A percentile compares a stretch with the other conserved stretches of the same genome.
Evolutionary conservation across 1,284 basidiomycete species (phyloP).

Genomic region (Irpex sp.): DNA sequence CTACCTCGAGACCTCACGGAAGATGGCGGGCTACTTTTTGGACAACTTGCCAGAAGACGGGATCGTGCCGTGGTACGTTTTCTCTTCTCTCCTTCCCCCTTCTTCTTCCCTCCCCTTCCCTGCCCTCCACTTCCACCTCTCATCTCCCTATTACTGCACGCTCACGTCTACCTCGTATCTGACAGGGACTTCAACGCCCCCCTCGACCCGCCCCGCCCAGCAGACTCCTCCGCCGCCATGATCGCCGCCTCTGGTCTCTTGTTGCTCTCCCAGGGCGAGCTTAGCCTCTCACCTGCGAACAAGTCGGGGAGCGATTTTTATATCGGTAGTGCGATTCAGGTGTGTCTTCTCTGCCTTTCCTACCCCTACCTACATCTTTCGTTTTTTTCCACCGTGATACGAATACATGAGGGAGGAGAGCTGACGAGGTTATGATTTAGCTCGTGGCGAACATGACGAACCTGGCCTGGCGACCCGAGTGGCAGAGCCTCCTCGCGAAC

Average conservation of each 20-base stretch:
- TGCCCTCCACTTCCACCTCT: no score
- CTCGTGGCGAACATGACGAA: slow-evolving; percentile 44
- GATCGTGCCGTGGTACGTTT: slow-evolving; percentile 55
- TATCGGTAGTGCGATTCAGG: slow-evolving; percentile 43
- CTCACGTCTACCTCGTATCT: no score
- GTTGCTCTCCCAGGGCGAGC: slow-evolving; percentile 50
- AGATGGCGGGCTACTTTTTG: slow-evolving; percentile 54
- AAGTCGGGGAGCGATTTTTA: slow-evolving; percentile 35
- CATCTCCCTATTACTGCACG: no score
- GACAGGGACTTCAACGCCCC: slow-evolving; percentile 68
- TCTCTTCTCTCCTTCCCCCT: no score
- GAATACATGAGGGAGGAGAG: no score
- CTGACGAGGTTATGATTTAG: no score
- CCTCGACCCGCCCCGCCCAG: slow-evolving; percentile 42
- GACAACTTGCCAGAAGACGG: slow-evolving; percentile 48
- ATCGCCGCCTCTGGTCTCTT: slow-evolving; percentile 54
- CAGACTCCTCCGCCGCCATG: slow-evolving; percentile 63
- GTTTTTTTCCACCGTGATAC: no score
- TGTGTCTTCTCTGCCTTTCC: slow-evolving; percentile 14
- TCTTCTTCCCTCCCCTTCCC: no score
- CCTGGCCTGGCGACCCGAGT: slow-evolving; percentile 50
- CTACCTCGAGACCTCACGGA: slow-evolving; percentile 55
- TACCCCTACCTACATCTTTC: no score
- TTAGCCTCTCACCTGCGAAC: slow-evolving; percentile 25
- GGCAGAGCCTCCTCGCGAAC: slow-evolving; percentile 61